phyloP scores from a whole-genome alignment of 352 stramenopile species.

The Pythium sukuiense region DNA sequence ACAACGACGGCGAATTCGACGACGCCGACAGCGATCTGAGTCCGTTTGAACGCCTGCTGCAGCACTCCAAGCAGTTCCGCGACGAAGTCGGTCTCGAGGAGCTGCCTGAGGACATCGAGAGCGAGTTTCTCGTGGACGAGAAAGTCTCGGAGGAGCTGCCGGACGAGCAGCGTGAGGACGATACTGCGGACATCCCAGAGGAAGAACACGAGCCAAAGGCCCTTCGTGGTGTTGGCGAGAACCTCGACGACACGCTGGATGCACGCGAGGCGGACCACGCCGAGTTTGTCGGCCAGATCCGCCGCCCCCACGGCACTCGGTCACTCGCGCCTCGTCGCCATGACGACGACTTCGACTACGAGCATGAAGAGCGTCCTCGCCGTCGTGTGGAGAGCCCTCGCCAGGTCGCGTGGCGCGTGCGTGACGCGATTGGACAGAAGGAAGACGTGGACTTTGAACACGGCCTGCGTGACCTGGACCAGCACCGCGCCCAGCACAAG shows the following conservation, averaged over 20 bases:
- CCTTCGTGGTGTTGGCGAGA: conserved; percentile 4
- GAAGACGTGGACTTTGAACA: conserved; percentile 75
- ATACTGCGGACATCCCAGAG: conserved; percentile 3
- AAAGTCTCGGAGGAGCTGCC: conserved; percentile 12
- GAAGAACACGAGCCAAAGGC: conserved; percentile 25
- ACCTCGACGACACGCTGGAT: conserved; percentile 15
- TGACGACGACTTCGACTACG: not conserved
- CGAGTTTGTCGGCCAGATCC: conserved; percentile 21
- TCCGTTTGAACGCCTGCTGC: conserved; percentile 65
- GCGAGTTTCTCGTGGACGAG: conserved; percentile 5
- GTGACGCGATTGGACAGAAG: conserved; percentile 26
- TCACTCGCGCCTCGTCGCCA: not conserved
- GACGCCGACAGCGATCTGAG: conserved; percentile 37
- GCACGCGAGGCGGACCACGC: conserved; percentile 8
- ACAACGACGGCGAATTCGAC: conserved; percentile 26
- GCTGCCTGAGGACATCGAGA: conserved; percentile 15
- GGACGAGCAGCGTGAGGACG: conserved; percentile 16
- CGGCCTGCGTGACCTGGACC: conserved; percentile 56
- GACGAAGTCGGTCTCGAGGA: conserved; percentile 28
- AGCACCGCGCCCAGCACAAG: conserved; percentile 42
- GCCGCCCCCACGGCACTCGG: conserved; percentile 9
- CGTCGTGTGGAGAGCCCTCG: not conserved
- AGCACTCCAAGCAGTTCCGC: conserved; percentile 66
- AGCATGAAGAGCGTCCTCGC: conserved; percentile 3
- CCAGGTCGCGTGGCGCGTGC: conserved; percentile 24